Percentiles rank a stretch among this genome's conserved stretches.
Conservation (phyloP, 768 basidiomycete genomes). For the Boletus fagicola region DNA sequence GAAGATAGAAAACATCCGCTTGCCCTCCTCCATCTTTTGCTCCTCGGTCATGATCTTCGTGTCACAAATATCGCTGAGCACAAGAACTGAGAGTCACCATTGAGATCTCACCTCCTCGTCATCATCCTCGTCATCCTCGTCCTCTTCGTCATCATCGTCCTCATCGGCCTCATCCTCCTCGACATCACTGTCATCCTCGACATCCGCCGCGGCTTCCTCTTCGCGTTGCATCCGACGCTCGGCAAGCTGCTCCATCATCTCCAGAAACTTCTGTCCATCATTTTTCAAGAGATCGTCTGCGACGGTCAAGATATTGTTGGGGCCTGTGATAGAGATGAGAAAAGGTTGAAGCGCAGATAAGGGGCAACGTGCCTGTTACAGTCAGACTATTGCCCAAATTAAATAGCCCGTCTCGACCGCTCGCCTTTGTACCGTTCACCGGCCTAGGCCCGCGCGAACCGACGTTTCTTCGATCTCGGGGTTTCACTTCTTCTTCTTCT, state of each 20-base stretch:
- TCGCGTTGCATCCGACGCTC: constrained; percentile 92
- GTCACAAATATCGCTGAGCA: constrained; percentile 12
- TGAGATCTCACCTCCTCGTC: constrained; percentile 43
- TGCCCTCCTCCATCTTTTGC: constrained; percentile 99
- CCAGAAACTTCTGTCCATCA: constrained; percentile 97
- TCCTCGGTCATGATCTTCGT: constrained; percentile 82
- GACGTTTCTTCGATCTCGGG: constrained; percentile 35
- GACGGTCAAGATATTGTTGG: constrained; percentile 95
- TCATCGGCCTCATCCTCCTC: constrained; percentile 59
- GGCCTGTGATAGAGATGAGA: constrained; percentile 44
- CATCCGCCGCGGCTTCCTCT: constrained; percentile 62
- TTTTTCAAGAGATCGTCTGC: constrained; percentile 99
- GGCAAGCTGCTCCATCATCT: constrained; percentile 99
- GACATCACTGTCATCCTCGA: constrained; percentile 60
- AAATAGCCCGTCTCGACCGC: constrained; percentile 66
- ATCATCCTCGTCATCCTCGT: constrained; percentile 51
- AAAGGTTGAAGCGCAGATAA: constrained; percentile 13
- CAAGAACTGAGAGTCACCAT: constrained; percentile 1
- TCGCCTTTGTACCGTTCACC: constrained; percentile 45
- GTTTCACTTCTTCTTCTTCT: constrained; percentile 50
- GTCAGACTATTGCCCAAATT: constrained; percentile 81
- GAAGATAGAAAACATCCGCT: constrained; percentile 99
- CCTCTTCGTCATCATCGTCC: constrained; percentile 65
- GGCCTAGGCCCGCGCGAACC: constrained; percentile 39
- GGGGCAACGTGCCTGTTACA: constrained; percentile 60